Evolutionary conservation across 2,329 filamentous ascomycete species (phyloP).

Genomic region (Colletotrichum nymphaeae): DNA sequence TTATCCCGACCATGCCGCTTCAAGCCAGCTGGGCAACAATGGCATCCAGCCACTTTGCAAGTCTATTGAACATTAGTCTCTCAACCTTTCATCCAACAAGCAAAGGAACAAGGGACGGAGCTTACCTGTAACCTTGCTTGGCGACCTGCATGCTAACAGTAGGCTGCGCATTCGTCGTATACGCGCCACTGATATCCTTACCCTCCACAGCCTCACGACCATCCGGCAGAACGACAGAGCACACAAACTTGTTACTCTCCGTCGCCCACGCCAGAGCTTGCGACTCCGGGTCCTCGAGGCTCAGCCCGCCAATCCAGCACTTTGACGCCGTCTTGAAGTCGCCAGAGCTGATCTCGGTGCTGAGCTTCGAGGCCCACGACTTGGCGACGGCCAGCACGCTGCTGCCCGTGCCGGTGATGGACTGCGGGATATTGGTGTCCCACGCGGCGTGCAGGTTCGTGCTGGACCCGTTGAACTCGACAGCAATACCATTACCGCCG

Average conservation of each 20-base stretch:
- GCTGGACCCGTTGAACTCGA: conserved; percentile 60
- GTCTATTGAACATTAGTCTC: neutral
- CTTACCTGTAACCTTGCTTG: conserved; percentile 51
- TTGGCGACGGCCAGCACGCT: conserved; percentile 47
- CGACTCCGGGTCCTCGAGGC: conserved; percentile 44
- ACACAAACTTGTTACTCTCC: conserved; percentile 56
- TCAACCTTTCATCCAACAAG: neutral
- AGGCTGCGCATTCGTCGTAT: conserved; percentile 51
- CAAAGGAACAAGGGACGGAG: neutral
- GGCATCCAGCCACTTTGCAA: conserved; percentile 34
- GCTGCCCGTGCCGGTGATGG: conserved; percentile 52
- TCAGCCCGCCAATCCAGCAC: conserved; percentile 49
- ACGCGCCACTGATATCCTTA: conserved; percentile 52
- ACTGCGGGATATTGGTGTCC: conserved; percentile 69
- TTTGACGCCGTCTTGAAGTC: conserved; percentile 47
- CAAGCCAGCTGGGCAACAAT: conserved; percentile 25
- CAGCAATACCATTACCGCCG: conserved; percentile 52
- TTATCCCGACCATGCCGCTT: neutral
- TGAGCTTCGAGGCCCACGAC: conserved; percentile 51
- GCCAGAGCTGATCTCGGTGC: conserved; percentile 50
- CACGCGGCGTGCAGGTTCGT: conserved; percentile 72
- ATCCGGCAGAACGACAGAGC: conserved; percentile 53
- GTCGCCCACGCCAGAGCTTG: conserved; percentile 52
- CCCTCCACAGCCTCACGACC: conserved; percentile 51
- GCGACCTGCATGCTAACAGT: conserved; percentile 57